Percentiles rank a stretch among this genome's conserved stretches.
Conservation (phyloP, 192 early-diverging fungal genomes). For the Entophlyctis luteolus region DNA sequence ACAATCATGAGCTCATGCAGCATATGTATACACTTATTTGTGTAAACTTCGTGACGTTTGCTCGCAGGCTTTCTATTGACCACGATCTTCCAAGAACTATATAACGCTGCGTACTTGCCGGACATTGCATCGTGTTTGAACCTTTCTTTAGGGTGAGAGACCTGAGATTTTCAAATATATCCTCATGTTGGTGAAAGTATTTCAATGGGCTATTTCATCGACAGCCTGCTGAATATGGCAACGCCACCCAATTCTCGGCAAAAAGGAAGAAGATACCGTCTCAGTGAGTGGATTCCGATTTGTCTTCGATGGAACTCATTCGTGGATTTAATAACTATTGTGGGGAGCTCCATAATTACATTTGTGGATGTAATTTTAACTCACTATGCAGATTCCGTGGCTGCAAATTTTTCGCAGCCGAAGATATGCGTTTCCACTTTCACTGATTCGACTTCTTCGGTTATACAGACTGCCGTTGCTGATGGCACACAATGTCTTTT, state of each 20-base stretch:
- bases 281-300: not conserved
- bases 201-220: not conserved
- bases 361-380: not conserved
- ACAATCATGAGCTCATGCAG: not conserved
- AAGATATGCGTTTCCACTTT: not conserved
- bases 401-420: not conserved
- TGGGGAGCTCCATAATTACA: not conserved
- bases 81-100: not conserved
- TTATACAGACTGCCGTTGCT: not conserved
- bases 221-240: not conserved
- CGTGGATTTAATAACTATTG: not conserved
- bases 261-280: not conserved
- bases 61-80: not conserved
- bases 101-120: not conserved
- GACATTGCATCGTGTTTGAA: not conserved
- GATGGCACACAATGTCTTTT: not conserved
- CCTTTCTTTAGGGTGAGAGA: not conserved
- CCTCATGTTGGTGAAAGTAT: too few relatives aligned
- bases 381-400: conserved; percentile 3
- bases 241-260: not conserved
- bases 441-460: not conserved
- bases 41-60: not conserved
- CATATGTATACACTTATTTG: not conserved
- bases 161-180: not conserved
- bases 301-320: not conserved